Evolutionary conservation across 441 rosid genomes (phyloP), one percentile per base, ranked within the genome.

Genomic region (Biscutella laevigata): DNA sequence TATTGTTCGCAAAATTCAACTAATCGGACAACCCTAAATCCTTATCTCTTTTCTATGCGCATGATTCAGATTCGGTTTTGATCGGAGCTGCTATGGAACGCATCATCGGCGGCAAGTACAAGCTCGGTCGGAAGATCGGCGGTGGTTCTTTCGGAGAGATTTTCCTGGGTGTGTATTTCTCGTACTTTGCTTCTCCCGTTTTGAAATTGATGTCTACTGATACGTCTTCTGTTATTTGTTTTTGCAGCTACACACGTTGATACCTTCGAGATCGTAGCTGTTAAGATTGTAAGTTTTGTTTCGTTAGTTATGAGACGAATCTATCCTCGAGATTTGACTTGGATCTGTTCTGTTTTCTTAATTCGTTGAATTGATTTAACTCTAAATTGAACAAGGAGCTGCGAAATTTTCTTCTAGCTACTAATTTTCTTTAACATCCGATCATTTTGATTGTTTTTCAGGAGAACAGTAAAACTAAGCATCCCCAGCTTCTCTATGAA

Each of bases 121-220:
- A 83, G 83, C 91, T 89, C 60, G 97, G 87, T 47, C 88, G 95
- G 32, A 82, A 82, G 79, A 86, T 89, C 88, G 97, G 97, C 63
- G 77, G 94, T 59, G 95, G 97, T 70, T 89, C 97, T 26, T 89
- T 82, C 65, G 97, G 97, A 16, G 95, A 89, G 74, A 91, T 91
- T 40, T 85, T 61, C 67, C 82, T 85, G 10, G 98, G 98, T 91
- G 11, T 11, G 74, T 71, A 12, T 19, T 34, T 27, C 12, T 26
- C 43, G 4, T 42, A 17, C 37, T 32, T 7, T 37, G 21, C 8
- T 39, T 33, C 17, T 16, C 22, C 34, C 16, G 7, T 4, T 37
- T 38, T 28, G 19, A 16, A 25, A 2, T 54, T 32, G 26, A 20
- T 20, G 0, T 57, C 1, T 40, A 35, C n/a, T 57, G 16, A n/a